Conservation (phyloP, 2,329 filamentous ascomycete genomes). For the Neofusicoccum ribis region DNA sequence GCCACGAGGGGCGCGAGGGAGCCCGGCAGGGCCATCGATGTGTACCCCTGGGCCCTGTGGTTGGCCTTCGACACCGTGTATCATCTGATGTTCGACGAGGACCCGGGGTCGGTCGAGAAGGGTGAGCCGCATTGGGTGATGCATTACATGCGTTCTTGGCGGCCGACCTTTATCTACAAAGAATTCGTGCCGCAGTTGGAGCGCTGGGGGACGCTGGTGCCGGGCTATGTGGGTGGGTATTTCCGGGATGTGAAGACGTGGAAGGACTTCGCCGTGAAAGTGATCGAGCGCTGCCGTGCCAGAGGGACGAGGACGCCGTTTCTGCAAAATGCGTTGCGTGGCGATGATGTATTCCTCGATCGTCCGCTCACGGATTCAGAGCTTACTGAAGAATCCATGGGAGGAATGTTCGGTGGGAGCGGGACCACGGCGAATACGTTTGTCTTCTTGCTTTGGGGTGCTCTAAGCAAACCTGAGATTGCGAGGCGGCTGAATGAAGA, state of each 20-base stretch:
- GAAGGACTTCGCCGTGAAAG: neutral
- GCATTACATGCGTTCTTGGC: neutral
- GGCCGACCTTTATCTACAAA: neutral
- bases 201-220: neutral
- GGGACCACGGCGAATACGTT: slow-evolving; percentile 18
- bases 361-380: neutral
- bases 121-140: neutral
- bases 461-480: neutral
- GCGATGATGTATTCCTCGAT: neutral
- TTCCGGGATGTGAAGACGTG: neutral
- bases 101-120: neutral
- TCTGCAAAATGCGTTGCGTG: neutral
- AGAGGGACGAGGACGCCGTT: neutral
- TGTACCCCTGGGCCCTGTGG: neutral
- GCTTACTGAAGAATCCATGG: slow-evolving; percentile 17
- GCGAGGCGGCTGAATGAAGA: neutral
- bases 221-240: neutral
- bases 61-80: neutral
- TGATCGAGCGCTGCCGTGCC: neutral
- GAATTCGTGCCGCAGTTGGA: neutral
- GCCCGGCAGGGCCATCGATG: neutral
- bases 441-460: slow-evolving; percentile 7
- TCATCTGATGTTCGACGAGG: slow-evolving; percentile 1
- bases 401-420: slow-evolving; percentile 1
- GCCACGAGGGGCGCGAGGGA: neutral